Evolutionary conservation across 2,329 filamentous ascomycete genomes (phyloP), one percentile per base, ranked within the genome.

Genomic region (Xylaria sp.): DNA sequence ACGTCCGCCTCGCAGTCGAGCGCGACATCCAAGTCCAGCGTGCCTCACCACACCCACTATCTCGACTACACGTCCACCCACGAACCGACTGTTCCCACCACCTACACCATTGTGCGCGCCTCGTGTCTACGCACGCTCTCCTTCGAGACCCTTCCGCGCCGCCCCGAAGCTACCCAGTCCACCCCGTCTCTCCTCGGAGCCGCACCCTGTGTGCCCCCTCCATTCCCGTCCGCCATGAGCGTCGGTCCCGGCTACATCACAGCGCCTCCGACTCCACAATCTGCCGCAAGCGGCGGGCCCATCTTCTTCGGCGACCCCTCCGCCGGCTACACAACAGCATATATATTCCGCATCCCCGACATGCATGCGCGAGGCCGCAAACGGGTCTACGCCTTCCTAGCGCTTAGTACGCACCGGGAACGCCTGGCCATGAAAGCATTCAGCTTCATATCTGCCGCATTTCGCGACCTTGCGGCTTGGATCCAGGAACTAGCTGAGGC

Each of bases 331-430:
- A 92, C 90, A 0, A 92, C 89, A 0, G 90, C 89, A 15, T 91
- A 90, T 78, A 90, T 91, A 72, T 92, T 92, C 76, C 89, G 90
- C 32, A 90, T 92, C 51, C 87, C 89, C 7, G 90, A 92, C 76
- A 83, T 90, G 44, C 89, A 90, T 71, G 90, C 90, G 15, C 87
- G 90, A 13, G 90, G 90, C 4, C 88, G 90, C 73, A 89, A 90
- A 78, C 86, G 90, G n/a, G 87, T 91, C 13, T 92, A 92, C 75
- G 90, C 90, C 12, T 88, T 92, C 69, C 79, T 92, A 68, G 89
- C 89, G 1, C 84, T 91, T 56, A 90, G 86, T 77, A 91, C 89
- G 12, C 88, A 91, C 78, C 87, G 87, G 61, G 89, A 91, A 78
- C 85, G 88, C 15, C 80, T 88, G 15, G 88, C 88, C 54, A 90